A percentile compares a stretch with the other conserved stretches of the same genome.
Conservation (phyloP, 2,329 filamentous ascomycete genomes). For the Drechslerella dactyloides region DNA sequence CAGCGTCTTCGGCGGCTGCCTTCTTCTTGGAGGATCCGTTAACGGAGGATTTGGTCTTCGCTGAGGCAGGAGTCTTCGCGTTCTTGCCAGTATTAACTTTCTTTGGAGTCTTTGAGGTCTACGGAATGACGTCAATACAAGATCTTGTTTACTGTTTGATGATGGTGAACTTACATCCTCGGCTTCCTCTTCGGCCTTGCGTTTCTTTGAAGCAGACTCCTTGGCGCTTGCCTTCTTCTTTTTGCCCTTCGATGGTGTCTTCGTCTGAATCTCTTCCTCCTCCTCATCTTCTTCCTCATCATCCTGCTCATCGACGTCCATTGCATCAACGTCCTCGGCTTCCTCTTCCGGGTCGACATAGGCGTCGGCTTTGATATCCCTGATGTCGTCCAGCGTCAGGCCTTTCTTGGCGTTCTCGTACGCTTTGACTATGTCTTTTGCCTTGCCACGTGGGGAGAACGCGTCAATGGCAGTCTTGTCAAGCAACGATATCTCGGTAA, state of each 20-base stretch:
- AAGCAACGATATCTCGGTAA: conserved; percentile 79
- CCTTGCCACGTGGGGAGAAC: conserved; percentile 72
- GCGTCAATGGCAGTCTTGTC: conserved; percentile 74
- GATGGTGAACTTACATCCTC: conserved; percentile 66
- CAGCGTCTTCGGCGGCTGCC: conserved; percentile 57
- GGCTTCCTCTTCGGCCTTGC: conserved; percentile 73
- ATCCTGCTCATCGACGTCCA: conserved; percentile 57
- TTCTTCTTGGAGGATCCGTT: conserved; percentile 60
- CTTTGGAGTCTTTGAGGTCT: conserved; percentile 73
- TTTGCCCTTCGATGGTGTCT: conserved; percentile 67
- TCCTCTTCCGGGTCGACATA: conserved; percentile 55
- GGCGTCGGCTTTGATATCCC: conserved; percentile 73
- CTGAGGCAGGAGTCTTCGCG: conserved; percentile 55
- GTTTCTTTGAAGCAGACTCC: conserved; percentile 60
- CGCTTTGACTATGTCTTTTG: conserved; percentile 79
- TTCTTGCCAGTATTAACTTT: conserved; percentile 62
- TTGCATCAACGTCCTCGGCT: conserved; percentile 41
- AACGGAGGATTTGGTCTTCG: conserved; percentile 55
- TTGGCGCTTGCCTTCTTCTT: conserved; percentile 63
- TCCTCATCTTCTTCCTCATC: conserved; percentile 59
- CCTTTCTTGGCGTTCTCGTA: conserved; percentile 80
- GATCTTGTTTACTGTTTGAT: background rate
- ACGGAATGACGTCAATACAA: conserved; percentile 61
- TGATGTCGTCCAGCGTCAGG: conserved; percentile 80
- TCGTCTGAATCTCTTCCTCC: conserved; percentile 65